Percentiles rank a stretch among this genome's conserved stretches.
phyloP scores from a whole-genome alignment of 352 stramenopile species.

The Phytopythium montanum region DNA sequence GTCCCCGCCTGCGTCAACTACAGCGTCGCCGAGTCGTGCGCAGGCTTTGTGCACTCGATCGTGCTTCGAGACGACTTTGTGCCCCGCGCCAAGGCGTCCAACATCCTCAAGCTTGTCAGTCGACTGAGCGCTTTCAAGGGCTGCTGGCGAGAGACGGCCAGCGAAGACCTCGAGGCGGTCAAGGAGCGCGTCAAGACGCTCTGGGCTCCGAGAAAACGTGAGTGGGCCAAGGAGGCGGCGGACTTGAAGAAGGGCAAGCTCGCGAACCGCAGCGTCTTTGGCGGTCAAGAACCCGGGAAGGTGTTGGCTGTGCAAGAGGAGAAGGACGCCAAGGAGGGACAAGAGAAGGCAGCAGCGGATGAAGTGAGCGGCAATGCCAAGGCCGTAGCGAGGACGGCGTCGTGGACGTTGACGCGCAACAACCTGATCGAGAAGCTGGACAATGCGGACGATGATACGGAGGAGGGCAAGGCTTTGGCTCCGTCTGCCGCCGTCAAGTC shows the following conservation, averaged over 20 bases:
- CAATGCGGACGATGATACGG: conserved; percentile 26
- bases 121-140: conserved; percentile 82
- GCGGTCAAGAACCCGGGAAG: neutral
- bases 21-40: conserved; percentile 73
- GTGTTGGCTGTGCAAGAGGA: neutral
- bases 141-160: conserved; percentile 74
- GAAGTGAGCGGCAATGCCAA: conserved; percentile 12
- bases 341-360: conserved; percentile 10
- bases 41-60: conserved; percentile 78
- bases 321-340: neutral
- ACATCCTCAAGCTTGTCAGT: conserved; percentile 71
- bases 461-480: conserved; percentile 30
- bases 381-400: conserved; percentile 28
- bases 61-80: conserved; percentile 86
- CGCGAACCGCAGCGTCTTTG: conserved; percentile 9
- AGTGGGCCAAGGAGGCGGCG: conserved; percentile 71
- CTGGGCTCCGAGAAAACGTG: conserved; percentile 76
- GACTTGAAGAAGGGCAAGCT: conserved; percentile 50
- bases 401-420: conserved; percentile 66
- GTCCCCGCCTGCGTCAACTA: conserved; percentile 80
- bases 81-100: conserved; percentile 76
- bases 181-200: conserved; percentile 81
- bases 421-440: conserved; percentile 82
- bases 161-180: conserved; percentile 75
- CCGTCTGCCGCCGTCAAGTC: conserved; percentile 25